phyloP scores from a whole-genome alignment of 2,329 filamentous ascomycete species.

The Chaetomiaceae sp. region DNA sequence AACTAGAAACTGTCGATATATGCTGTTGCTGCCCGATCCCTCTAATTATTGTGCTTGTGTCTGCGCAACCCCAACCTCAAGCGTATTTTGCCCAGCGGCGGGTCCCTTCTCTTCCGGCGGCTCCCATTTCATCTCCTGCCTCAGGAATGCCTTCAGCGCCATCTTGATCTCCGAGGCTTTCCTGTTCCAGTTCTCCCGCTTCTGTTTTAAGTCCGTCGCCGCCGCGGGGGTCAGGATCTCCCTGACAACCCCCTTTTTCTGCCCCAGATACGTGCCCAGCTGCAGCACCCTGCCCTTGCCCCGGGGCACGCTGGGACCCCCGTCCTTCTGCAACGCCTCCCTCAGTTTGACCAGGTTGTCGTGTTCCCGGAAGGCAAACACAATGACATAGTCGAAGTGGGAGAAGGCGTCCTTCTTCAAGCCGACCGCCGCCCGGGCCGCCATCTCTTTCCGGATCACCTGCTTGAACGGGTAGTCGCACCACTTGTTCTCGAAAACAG shows the following conservation, averaged over 20 bases:
- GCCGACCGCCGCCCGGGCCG: slow-evolving; percentile 18
- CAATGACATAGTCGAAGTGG: slow-evolving; percentile 27
- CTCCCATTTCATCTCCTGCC: slow-evolving; percentile 24
- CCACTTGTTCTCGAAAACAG: slow-evolving; percentile 28
- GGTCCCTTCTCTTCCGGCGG: slow-evolving; percentile 7
- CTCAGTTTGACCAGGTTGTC: slow-evolving; percentile 27
- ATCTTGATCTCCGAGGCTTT: slow-evolving; percentile 24
- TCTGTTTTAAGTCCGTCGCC: background rate
- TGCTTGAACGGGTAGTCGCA: slow-evolving; percentile 24
- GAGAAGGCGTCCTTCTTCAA: slow-evolving; percentile 23
- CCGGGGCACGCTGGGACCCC: background rate
- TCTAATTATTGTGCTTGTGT: no score
- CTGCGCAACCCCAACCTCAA: background rate
- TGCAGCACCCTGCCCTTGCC: slow-evolving; percentile 27
- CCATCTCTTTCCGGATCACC: slow-evolving; percentile 12
- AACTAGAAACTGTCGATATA: no score
- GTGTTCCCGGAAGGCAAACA: slow-evolving; percentile 27
- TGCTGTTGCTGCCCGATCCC: no score
- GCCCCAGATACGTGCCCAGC: slow-evolving; percentile 24
- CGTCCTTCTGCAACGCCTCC: slow-evolving; percentile 17
- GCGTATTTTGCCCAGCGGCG: background rate
- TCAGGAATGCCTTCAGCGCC: slow-evolving; percentile 24
- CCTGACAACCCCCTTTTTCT: background rate
- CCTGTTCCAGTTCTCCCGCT: slow-evolving; percentile 23
- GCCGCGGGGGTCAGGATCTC: slow-evolving; percentile 9